A percentile compares a stretch with the other conserved stretches of the same genome.
Conservation (phyloP, 2,329 filamentous ascomycete species). For the Aspergillus pseudotamarii region DNA sequence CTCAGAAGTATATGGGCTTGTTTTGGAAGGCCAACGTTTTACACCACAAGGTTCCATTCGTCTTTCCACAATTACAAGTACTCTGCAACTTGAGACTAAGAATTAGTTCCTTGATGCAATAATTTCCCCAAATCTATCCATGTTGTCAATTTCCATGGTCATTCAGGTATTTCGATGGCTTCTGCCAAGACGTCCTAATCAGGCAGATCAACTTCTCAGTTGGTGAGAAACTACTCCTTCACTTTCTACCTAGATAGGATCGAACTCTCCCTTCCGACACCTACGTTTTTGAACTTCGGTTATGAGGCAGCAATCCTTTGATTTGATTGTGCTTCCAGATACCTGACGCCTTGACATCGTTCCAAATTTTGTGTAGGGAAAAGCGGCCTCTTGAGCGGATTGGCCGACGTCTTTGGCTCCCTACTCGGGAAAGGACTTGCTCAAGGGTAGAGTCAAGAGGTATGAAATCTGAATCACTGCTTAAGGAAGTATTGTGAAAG, state of each 20-base stretch:
- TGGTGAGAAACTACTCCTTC: conserved; percentile 1
- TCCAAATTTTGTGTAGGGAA: conserved; percentile 17
- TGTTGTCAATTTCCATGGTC: background rate
- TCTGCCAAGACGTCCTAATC: background rate
- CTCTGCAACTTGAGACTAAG: background rate
- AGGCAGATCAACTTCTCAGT: conserved; percentile 9
- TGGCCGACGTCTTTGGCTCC: conserved; percentile 11
- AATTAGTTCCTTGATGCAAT: background rate
- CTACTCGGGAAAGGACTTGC: conserved; percentile 20
- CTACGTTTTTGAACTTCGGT: background rate
- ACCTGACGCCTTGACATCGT: conserved; percentile 5
- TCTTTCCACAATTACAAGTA: background rate
- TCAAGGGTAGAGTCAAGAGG: conserved; percentile 26
- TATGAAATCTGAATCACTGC: conserved; percentile 20
- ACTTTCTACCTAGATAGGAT: conserved; percentile 3
- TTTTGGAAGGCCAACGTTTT: background rate
- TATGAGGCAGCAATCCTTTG: background rate
- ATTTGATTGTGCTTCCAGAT: conserved; percentile 1
- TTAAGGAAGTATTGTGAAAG: conserved; percentile 19
- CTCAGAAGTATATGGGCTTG: background rate
- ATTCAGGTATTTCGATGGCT: background rate
- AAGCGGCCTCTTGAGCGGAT: conserved; percentile 11
- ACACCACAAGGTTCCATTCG: background rate
- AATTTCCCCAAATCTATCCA: too few species aligned
- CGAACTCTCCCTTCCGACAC: background rate